Percentiles rank a stretch among this genome's conserved stretches.
Evolutionary conservation across 768 basidiomycete species (phyloP).

Genomic region (Tricholoma furcatifolium): DNA sequence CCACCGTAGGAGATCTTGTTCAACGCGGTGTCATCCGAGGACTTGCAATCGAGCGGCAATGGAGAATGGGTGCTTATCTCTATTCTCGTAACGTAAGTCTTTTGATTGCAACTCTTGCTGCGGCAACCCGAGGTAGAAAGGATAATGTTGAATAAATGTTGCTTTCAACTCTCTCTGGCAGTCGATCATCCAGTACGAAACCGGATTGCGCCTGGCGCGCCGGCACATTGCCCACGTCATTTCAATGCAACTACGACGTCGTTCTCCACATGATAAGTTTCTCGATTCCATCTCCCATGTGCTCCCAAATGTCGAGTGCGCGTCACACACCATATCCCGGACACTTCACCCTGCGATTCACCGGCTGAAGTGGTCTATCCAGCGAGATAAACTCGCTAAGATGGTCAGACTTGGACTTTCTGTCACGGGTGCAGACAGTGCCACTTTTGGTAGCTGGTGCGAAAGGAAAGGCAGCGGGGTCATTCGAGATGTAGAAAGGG

Average conservation of each 20-base stretch:
- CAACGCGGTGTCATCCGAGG: conserved; percentile 72
- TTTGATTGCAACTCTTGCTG: not conserved
- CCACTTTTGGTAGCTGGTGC: conserved; percentile 52
- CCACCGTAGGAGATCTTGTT: conserved; percentile 64
- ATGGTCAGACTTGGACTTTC: conserved; percentile 47
- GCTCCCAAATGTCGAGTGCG: conserved; percentile 64
- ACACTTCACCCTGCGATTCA: conserved; percentile 63
- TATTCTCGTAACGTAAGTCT: conserved; percentile 56
- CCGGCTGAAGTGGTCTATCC: conserved; percentile 70
- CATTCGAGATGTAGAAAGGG: conserved; percentile 60
- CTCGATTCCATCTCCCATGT: conserved; percentile 51
- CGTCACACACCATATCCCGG: conserved; percentile 54
- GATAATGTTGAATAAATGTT: conserved; percentile 5
- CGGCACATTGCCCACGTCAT: conserved; percentile 51
- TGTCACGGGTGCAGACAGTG: conserved; percentile 24
- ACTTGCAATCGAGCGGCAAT: conserved; percentile 60
- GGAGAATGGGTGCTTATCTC: conserved; percentile 66
- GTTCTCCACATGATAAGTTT: conserved; percentile 33
- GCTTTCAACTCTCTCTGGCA: conserved; percentile 22
- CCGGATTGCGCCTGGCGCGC: conserved; percentile 50
- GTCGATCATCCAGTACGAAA: conserved; percentile 71
- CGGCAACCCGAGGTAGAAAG: not conserved
- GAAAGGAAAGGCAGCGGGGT: conserved; percentile 49
- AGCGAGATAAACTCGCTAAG: conserved; percentile 60
- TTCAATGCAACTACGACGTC: conserved; percentile 51